phyloP scores from a whole-genome alignment of 352 stramenopile genomes.

The Pythium folliculosum region DNA sequence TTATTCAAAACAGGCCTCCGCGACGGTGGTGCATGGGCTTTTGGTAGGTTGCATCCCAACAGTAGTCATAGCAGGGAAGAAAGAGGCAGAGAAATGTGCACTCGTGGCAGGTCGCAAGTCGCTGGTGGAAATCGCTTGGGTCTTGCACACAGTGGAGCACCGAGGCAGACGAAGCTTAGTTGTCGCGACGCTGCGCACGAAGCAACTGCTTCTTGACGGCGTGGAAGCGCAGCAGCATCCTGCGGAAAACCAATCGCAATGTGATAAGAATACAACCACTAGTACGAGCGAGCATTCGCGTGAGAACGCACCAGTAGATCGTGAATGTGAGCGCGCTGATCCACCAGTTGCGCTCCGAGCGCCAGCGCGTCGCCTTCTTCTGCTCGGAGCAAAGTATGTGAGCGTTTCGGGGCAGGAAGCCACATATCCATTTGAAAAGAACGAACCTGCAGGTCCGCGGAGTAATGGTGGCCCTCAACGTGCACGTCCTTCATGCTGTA shows the following conservation, averaged over 20 bases:
- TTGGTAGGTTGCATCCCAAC: background rate
- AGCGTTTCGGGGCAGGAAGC: no score
- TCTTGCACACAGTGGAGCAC: background rate
- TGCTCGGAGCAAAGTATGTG: slow-evolving; percentile 3
- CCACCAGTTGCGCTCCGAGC: slow-evolving; percentile 83
- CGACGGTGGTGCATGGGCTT: background rate
- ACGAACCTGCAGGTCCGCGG: slow-evolving; percentile 67
- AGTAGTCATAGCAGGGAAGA: no score
- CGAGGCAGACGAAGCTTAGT: slow-evolving; percentile 29
- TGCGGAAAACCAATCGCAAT: slow-evolving; percentile 20
- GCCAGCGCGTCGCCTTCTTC: slow-evolving; percentile 80
- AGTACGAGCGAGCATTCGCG: no score
- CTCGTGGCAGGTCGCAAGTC: background rate
- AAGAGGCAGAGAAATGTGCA: background rate
- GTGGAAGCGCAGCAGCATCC: slow-evolving; percentile 82
- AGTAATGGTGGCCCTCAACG: slow-evolving; percentile 62
- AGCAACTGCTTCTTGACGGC: slow-evolving; percentile 81
- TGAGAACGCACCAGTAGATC: slow-evolving; percentile 70
- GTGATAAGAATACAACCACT: no score
- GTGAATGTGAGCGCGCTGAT: slow-evolving; percentile 84
- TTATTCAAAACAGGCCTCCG: background rate
- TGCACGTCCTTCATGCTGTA: slow-evolving; percentile 40
- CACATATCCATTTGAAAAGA: no score
- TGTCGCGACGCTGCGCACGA: slow-evolving; percentile 60
- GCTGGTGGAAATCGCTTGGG: no score